Conservation (phyloP, 352 stramenopile genomes). For the Globisporangium emineosum region DNA sequence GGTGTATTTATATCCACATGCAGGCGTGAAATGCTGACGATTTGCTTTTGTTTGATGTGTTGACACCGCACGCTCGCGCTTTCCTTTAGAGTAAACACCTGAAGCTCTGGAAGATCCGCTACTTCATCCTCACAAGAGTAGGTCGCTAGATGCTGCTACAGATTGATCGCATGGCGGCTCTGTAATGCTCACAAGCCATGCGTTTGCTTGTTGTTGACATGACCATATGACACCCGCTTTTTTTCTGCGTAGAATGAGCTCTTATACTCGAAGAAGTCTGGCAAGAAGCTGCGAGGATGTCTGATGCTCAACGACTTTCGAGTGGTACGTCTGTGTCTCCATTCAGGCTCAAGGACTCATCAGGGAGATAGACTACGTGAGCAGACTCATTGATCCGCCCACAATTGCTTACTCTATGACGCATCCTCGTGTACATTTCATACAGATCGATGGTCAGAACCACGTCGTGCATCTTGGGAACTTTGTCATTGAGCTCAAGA, state of each 20-base stretch:
- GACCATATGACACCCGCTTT: background rate
- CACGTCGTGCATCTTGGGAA: slow-evolving; percentile 67
- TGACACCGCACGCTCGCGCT: background rate
- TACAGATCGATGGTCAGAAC: slow-evolving; percentile 81
- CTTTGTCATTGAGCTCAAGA: slow-evolving; percentile 75
- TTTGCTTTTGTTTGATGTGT: slow-evolving; percentile 3
- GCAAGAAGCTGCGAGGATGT: slow-evolving; percentile 61
- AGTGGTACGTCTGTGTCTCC: slow-evolving; percentile 41
- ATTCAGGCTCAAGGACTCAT: background rate
- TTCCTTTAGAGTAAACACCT: slow-evolving; percentile 70
- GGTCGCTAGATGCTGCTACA: background rate
- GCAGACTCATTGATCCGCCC: background rate
- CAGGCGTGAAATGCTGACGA: background rate
- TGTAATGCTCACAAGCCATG: background rate
- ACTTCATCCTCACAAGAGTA: slow-evolving; percentile 79
- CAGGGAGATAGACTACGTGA: background rate
- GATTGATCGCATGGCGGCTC: background rate
- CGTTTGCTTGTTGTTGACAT: background rate
- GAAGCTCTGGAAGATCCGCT: slow-evolving; percentile 85
- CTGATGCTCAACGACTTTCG: slow-evolving; percentile 47
- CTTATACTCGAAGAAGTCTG: slow-evolving; percentile 80
- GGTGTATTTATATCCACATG: background rate
- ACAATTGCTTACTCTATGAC: background rate
- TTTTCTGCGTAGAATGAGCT: slow-evolving; percentile 46
- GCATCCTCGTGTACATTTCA: background rate